Base-by-base conservation (phyloP, 805 yeast species). In the Clavispora fructus region DNA sequence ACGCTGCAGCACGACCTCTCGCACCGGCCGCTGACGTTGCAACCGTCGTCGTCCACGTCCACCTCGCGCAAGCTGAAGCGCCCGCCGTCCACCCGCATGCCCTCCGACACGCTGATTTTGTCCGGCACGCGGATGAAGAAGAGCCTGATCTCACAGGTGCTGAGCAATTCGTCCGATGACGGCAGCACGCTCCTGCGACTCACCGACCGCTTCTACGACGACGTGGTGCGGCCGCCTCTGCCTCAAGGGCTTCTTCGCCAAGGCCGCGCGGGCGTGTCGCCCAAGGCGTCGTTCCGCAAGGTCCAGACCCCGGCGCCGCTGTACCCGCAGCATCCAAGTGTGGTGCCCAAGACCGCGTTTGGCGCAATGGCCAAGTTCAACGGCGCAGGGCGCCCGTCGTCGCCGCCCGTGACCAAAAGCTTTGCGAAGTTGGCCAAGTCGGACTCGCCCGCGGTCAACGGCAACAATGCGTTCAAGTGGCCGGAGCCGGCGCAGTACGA, bases 81-180 rank as follows among this genome's bases (percentile, higher is more conserved):
- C 16, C 74, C 73, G 0, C 54, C 59, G 1, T 66, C 65, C 47
- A 57, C 57, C 45, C 49, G 76, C 30, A 54, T 59, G 2, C 64
- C 72, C 0, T 69, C 71, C 6, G 77, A 71, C 48, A 53, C 61
- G 10, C 70, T 72, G 45, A 61, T 70, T 30, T 56, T 62, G 38
- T 63, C 68, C 6, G 50, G 58, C 4, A 63, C 66, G 7, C 56
- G 66, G 10, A 57, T 63, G 25, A 64, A 62, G 53, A 60, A 59
- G 44, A 49, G 56, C 17, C 63, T 69, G 11, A 54, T 68, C 6
- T 55, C 67, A 7, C 70, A 63, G 42, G 59, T 70, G 7, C 66
- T 72, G 16, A 61, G 65, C 41, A 69, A 65, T 44, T 68, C 73
- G 2, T 66, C 73, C 1, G 73, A 66, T 30, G 73, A 68, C 39